Evolutionary conservation across 2,329 filamentous ascomycete genomes (phyloP).

Genomic region (Fusarium kyushuense): DNA sequence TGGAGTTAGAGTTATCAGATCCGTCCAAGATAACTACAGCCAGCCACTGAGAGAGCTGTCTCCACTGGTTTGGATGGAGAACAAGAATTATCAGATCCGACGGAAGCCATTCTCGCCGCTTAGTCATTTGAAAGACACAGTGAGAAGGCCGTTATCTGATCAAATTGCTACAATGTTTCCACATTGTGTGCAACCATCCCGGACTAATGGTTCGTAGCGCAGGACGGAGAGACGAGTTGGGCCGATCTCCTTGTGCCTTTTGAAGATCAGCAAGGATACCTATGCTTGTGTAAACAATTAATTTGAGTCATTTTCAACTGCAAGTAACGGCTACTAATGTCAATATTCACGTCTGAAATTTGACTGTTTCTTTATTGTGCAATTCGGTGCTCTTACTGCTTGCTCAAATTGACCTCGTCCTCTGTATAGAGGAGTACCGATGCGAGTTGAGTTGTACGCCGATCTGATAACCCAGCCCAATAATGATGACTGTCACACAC

Average conservation of each 20-base stretch:
- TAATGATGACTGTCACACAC: background rate
- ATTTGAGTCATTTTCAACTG: constrained; percentile 30
- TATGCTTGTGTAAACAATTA: background rate
- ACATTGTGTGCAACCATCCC: constrained; percentile 4
- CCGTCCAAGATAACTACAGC: constrained; percentile 29
- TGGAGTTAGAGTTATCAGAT: constrained; percentile 52
- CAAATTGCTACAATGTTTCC: constrained; percentile 5
- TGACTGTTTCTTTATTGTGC: too few species aligned
- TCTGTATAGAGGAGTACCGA: background rate
- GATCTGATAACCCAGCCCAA: constrained; percentile 33
- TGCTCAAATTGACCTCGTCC: background rate
- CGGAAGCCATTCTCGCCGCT: constrained; percentile 5
- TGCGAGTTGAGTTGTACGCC: background rate
- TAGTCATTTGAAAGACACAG: constrained; percentile 17
- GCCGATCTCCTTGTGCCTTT: background rate
- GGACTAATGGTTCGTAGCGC: background rate
- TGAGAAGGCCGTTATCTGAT: constrained; percentile 38
- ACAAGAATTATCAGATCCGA: constrained; percentile 20
- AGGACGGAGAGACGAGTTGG: background rate
- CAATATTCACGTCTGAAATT: background rate
- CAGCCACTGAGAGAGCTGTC: constrained; percentile 30
- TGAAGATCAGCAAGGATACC: background rate
- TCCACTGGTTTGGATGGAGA: background rate
- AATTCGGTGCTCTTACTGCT: background rate
- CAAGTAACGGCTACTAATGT: background rate